Evolutionary conservation across 192 early-diverging fungal genomes (phyloP).

Genomic region (Coemansia aciculifera): DNA sequence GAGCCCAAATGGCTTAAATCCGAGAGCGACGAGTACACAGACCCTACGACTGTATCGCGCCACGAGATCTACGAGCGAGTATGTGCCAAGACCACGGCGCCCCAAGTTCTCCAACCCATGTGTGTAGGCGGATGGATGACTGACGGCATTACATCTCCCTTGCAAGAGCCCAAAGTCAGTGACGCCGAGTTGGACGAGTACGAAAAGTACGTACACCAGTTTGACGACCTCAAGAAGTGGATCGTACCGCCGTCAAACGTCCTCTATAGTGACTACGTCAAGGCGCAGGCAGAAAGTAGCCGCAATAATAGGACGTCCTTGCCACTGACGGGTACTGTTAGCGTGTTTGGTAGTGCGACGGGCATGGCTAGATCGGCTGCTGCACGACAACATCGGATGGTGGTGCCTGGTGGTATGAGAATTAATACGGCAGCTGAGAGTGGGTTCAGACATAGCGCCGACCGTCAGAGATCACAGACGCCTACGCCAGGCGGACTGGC

Average conservation of each 20-base stretch:
- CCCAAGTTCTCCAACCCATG: slow-evolving; percentile 30
- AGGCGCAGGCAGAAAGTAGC: not conserved
- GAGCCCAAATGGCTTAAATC: slow-evolving; percentile 51
- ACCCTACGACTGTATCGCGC: slow-evolving; percentile 36
- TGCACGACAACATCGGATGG: not conserved
- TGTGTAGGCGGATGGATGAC: slow-evolving; percentile 50
- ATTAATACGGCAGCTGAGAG: slow-evolving; percentile 11
- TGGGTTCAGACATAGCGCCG: not conserved
- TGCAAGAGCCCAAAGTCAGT: slow-evolving; percentile 56
- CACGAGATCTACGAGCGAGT: slow-evolving; percentile 41
- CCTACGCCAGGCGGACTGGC: slow-evolving; percentile 20
- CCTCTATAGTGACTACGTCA: slow-evolving; percentile 41
- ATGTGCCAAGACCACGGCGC: slow-evolving; percentile 35
- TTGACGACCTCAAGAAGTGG: slow-evolving; percentile 47
- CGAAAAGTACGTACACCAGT: slow-evolving; percentile 58
- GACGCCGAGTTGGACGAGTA: slow-evolving; percentile 54
- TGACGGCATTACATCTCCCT: slow-evolving; percentile 48
- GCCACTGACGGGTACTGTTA: not conserved
- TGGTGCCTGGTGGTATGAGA: not conserved
- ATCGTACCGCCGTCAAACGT: slow-evolving; percentile 41
- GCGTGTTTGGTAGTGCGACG: not conserved
- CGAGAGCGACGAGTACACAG: slow-evolving; percentile 26
- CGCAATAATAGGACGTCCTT: not conserved
- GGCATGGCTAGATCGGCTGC: not conserved
- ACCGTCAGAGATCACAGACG: slow-evolving; percentile 20